phyloP scores from a whole-genome alignment of 2,329 filamentous ascomycete genomes.

The Cyphellophora attinorum region DNA sequence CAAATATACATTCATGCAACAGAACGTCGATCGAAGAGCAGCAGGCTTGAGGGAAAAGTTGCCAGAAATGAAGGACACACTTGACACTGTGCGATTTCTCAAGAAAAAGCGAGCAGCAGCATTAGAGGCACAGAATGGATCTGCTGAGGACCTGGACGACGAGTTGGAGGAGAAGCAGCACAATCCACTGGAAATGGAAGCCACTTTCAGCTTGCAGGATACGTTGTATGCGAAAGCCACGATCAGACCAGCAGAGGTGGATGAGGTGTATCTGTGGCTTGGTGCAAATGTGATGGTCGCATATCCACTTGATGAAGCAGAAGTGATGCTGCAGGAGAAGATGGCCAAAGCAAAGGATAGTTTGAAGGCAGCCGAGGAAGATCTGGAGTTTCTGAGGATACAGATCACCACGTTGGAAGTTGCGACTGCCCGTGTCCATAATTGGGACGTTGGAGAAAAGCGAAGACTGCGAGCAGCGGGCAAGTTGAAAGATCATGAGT shows the following conservation, averaged over 20 bases:
- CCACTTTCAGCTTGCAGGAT: conserved; percentile 93
- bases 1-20: conserved; percentile 99
- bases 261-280: conserved; percentile 97
- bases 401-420: conserved; percentile 98
- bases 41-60: conserved; percentile 85
- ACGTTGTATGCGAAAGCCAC: conserved; percentile 85
- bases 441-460: conserved; percentile 96
- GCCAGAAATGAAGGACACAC: conserved; percentile 90
- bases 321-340: conserved; percentile 67
- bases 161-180: conserved; percentile 19
- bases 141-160: conserved; percentile 7
- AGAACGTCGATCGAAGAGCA: conserved; percentile 77
- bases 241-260: conserved; percentile 58
- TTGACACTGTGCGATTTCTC: conserved; percentile 83
- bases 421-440: conserved; percentile 93
- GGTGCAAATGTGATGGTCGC: conserved; percentile 97
- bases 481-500: conserved; percentile 37
- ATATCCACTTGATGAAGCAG: conserved; percentile 82
- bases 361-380: conserved; percentile 84
- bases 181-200: conserved; percentile 47
- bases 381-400: conserved; percentile 87
- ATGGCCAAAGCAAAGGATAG: conserved; percentile 69
- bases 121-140: neutral
- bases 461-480: conserved; percentile 64
- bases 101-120: conserved; percentile 50